A percentile compares a stretch with the other conserved stretches of the same genome.
Conservation (phyloP, 164 flowering plant genomes). For the Kalanchoe fedtschenkoi region DNA sequence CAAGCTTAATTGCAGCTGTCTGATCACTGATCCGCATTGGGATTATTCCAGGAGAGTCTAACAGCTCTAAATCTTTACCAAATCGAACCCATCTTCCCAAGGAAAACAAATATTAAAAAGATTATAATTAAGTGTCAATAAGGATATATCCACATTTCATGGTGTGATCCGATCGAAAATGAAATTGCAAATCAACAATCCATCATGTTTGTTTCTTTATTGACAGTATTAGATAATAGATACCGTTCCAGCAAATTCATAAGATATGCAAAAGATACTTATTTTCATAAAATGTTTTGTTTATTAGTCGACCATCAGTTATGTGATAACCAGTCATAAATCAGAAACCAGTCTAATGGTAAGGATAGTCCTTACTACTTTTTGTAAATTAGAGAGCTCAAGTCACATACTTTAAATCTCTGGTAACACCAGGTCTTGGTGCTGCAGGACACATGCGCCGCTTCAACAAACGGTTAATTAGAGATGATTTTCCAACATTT, state of each 20-base stretch:
- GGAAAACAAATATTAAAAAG: conserved; percentile 4
- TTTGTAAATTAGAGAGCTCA: background rate
- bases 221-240: no score
- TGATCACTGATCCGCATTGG: conserved; percentile 97
- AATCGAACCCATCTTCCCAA: conserved; percentile 76
- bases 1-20: conserved; percentile 87
- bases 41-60: conserved; percentile 93
- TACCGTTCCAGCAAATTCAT: no score
- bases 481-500: conserved; percentile 97
- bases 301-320: background rate
- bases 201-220: no score
- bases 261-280: no score
- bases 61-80: conserved; percentile 76
- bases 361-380: background rate
- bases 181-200: background rate
- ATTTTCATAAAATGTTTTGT: no score
- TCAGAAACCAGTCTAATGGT: background rate
- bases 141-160: background rate
- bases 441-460: conserved; percentile 92
- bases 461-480: conserved; percentile 90
- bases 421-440: conserved; percentile 94
- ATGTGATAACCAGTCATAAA: background rate
- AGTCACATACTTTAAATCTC: conserved; percentile 64
- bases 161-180: background rate
- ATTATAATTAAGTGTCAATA: background rate